phyloP scores from a whole-genome alignment of 78 protist species.

The Speleostelium caveatum region DNA sequence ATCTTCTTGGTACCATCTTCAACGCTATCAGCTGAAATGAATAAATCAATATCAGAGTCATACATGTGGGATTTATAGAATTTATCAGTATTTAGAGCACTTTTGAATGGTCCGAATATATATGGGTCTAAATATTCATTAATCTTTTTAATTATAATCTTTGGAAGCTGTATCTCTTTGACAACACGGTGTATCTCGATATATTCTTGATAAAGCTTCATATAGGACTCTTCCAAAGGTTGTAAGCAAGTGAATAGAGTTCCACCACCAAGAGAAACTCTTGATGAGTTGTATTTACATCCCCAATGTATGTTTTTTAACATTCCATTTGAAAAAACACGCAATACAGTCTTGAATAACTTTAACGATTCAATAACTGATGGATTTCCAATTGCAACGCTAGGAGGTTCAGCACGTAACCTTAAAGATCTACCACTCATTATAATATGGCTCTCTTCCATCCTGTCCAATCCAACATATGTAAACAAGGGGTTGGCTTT shows the following conservation, averaged over 20 bases:
- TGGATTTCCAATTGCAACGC: not conserved
- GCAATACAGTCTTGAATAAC: not conserved
- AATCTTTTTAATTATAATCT: not conserved
- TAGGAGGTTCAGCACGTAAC: too few species aligned
- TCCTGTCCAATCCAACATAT: too few species aligned
- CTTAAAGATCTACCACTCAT: too few species aligned
- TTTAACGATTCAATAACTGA: not conserved
- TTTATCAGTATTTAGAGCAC: not conserved
- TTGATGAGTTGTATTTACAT: not conserved
- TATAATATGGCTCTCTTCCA: too few species aligned
- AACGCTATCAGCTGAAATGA: not conserved
- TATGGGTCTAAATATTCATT: not conserved
- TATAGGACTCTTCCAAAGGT: not conserved
- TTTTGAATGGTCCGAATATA: not conserved
- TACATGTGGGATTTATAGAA: not conserved
- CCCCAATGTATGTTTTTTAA: not conserved
- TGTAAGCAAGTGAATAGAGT: not conserved
- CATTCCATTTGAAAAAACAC: not conserved
- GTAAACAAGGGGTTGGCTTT: too few species aligned
- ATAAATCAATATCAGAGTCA: constrained; percentile 42
- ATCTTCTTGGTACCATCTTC: not conserved
- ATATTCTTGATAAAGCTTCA: not conserved
- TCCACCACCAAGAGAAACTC: not conserved
- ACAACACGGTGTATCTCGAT: not conserved
- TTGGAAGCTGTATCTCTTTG: not conserved